A percentile compares a stretch with the other conserved stretches of the same genome.
These are phyloP conservation scores for Gastrodia elata DNA, from an alignment of 106 monocot genomes.

Conservation along the genomic window DNA sequence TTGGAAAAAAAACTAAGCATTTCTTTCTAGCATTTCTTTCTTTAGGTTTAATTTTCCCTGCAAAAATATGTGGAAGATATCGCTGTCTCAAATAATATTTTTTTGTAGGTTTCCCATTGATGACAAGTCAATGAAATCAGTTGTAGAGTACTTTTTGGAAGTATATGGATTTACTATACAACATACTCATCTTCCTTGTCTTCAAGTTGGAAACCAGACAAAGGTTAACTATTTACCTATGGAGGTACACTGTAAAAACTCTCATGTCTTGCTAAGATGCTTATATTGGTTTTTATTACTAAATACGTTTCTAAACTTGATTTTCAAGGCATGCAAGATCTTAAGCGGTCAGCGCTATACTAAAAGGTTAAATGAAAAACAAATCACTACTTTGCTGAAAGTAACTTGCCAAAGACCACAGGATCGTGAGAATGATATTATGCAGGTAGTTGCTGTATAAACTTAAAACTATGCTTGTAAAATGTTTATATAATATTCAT, in stretches of 20 bases:
- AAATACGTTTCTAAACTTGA: neutral
- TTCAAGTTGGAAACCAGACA: conserved; percentile 85
- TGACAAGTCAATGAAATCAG: conserved; percentile 72
- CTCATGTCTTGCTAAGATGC: neutral
- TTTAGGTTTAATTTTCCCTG: neutral
- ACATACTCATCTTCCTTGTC: conserved; percentile 65
- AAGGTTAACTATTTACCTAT: conserved; percentile 96
- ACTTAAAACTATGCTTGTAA: neutral
- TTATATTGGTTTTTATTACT: neutral
- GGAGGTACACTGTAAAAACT: conserved; percentile 40
- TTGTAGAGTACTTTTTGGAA: conserved; percentile 77
- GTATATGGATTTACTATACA: conserved; percentile 78
- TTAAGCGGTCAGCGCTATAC: conserved; percentile 95
- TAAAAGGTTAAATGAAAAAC: conserved; percentile 92
- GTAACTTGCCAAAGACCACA: conserved; percentile 83
- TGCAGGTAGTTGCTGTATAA: conserved; percentile 37
- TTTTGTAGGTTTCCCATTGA: conserved; percentile 64
- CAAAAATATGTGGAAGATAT: neutral
- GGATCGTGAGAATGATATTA: conserved; percentile 65
- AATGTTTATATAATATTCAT: neutral
- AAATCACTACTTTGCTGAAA: conserved; percentile 82
- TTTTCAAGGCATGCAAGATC: conserved; percentile 80
- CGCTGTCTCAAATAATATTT: neutral
- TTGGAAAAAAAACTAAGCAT: neutral
- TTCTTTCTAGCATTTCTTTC: neutral